phyloP scores from a whole-genome alignment of 371 early-diverging fungal genomes.

The Mortierella sp. region DNA sequence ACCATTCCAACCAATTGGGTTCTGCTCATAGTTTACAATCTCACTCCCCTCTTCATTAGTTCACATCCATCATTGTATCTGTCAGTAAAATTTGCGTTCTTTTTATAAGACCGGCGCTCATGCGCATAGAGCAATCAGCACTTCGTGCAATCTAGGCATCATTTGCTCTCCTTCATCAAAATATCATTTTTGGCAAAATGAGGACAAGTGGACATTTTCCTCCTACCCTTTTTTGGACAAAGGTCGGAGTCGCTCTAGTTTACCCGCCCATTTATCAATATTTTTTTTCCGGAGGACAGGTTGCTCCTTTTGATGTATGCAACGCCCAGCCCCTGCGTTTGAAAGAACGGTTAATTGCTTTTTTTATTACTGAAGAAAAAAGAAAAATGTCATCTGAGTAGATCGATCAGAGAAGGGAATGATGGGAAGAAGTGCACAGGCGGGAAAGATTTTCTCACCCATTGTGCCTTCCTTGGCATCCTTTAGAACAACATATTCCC shows the following conservation, averaged over 20 bases:
- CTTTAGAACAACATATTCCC: background rate
- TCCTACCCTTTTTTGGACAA: background rate
- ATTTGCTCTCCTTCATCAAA: too few relatives aligned
- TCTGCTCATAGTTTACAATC: background rate
- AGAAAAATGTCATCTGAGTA: background rate
- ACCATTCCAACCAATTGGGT: background rate
- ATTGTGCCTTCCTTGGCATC: background rate
- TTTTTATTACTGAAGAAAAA: background rate
- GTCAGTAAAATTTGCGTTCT: too few relatives aligned
- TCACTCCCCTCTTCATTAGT: background rate
- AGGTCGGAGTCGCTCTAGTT: background rate
- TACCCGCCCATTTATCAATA: too few relatives aligned
- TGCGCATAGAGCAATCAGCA: too few relatives aligned
- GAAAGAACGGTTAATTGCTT: background rate
- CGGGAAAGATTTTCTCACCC: background rate
- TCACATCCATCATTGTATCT: background rate
- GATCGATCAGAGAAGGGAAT: background rate
- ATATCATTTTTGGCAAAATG: background rate
- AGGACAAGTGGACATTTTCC: background rate
- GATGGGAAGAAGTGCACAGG: background rate
- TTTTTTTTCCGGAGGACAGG: background rate
- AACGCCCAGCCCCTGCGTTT: background rate
- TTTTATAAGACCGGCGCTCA: too few relatives aligned
- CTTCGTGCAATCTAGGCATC: too few relatives aligned
- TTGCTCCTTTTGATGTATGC: background rate